A percentile compares a stretch with the other conserved stretches of the same genome.
Conservation (phyloP, 805 yeast genomes). For the Candida easanensis region DNA sequence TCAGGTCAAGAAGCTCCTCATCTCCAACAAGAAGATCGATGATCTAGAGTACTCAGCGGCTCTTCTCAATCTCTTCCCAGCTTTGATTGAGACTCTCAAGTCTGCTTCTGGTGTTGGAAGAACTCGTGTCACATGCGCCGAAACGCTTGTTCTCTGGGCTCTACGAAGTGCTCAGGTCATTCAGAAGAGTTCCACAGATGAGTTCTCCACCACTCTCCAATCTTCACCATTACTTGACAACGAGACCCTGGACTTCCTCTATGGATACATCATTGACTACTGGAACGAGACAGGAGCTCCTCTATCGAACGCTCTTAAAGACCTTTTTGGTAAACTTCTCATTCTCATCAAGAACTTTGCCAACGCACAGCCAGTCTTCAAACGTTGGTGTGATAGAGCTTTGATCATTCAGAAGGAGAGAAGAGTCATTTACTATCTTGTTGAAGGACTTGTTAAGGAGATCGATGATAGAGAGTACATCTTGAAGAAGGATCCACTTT, state of each 20-base stretch:
- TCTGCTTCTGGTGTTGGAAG: conserved; percentile 34
- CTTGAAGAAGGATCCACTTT: conserved; percentile 40
- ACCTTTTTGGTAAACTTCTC: conserved; percentile 54
- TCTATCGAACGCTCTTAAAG: conserved; percentile 63
- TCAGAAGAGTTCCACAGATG: conserved; percentile 9
- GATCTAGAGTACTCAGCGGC: conserved; percentile 11
- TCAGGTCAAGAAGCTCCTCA: conserved; percentile 15
- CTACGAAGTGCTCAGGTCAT: conserved; percentile 48
- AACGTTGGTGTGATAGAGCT: conserved; percentile 45
- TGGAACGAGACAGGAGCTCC: conserved; percentile 74
- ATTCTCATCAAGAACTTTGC: conserved; percentile 33
- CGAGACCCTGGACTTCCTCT: conserved; percentile 32
- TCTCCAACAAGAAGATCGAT: conserved; percentile 18
- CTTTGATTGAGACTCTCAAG: conserved; percentile 32
- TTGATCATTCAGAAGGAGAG: conserved; percentile 46
- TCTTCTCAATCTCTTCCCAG: conserved; percentile 23
- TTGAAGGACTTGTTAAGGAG: conserved; percentile 55
- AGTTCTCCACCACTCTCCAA: conserved; percentile 3
- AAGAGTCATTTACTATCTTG: conserved; percentile 58
- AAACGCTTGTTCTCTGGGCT: conserved; percentile 64
- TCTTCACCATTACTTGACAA: conserved; percentile 15
- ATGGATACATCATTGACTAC: conserved; percentile 58
- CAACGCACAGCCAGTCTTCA: conserved; percentile 27
- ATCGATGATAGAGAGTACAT: conserved; percentile 39
- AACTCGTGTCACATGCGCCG: conserved; percentile 46